These are phyloP conservation scores for Tephrocybe sp. DNA, from an alignment of 768 basidiomycete species.

Conservation along the genomic window DNA sequence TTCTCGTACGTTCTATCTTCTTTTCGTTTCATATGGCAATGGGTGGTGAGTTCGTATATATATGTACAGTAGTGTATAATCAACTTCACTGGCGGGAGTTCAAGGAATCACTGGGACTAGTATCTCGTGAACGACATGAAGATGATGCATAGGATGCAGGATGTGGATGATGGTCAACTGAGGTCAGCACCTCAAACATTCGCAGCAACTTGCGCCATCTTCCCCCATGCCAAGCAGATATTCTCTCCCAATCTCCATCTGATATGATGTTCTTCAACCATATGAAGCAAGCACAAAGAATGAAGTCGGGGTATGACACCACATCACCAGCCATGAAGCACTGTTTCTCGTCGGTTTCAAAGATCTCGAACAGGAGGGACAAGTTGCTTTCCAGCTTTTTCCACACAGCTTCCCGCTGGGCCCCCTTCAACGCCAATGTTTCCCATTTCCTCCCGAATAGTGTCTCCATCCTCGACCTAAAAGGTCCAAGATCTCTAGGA, in stretches of 20 bases:
- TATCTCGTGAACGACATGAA: too few species aligned
- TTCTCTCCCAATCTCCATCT: conserved; percentile 23
- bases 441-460: conserved; percentile 18
- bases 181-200: conserved; percentile 19
- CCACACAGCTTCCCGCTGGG: conserved; percentile 22
- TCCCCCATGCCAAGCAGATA: conserved; percentile 25
- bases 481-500: conserved; percentile 18
- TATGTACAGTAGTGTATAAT: not conserved
- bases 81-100: too few species aligned
- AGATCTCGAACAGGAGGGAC: conserved; percentile 12
- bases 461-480: conserved; percentile 17
- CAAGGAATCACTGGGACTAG: too few species aligned
- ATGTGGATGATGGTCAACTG: conserved; percentile 8
- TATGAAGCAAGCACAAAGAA: conserved; percentile 22
- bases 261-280: conserved; percentile 23
- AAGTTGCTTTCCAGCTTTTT: conserved; percentile 18
- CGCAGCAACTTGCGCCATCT: conserved; percentile 24
- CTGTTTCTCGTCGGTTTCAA: conserved; percentile 9
- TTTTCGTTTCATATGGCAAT: not conserved
- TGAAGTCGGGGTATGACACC: conserved; percentile 25
- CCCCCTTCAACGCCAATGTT: conserved; percentile 21
- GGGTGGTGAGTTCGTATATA: too few species aligned
- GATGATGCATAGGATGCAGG: too few species aligned
- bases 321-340: conserved; percentile 21
- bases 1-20: not conserved